phyloP scores from a whole-genome alignment of 495 filamentous ascomycete genomes.

The Xylaria palmicola region DNA sequence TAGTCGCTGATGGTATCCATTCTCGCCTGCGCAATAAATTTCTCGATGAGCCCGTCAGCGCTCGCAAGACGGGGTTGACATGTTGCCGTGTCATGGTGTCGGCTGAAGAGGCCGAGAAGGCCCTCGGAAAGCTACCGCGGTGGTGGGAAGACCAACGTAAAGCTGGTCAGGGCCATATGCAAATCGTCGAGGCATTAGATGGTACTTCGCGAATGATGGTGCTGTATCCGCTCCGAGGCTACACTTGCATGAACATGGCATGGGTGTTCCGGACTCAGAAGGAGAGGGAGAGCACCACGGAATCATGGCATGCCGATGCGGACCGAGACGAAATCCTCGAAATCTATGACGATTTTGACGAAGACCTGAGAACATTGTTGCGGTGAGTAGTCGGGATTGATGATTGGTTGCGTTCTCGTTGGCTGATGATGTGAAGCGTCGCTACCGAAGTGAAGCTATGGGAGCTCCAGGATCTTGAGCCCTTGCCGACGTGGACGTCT shows the following conservation, averaged over 20 bases:
- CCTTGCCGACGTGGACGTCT: slow-evolving; percentile 35
- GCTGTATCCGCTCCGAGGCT: slow-evolving; percentile 46
- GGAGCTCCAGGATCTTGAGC: slow-evolving; percentile 47
- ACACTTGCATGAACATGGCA: slow-evolving; percentile 34
- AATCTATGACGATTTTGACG: slow-evolving; percentile 38
- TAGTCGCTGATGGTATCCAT: slow-evolving; percentile 51
- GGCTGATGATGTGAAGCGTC: slow-evolving; percentile 10
- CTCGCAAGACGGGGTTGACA: slow-evolving; percentile 49
- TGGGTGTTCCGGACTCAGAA: slow-evolving; percentile 21
- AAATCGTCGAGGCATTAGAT: slow-evolving; percentile 22
- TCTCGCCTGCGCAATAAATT: slow-evolving; percentile 41
- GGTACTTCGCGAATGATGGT: slow-evolving; percentile 48
- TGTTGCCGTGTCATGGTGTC: slow-evolving; percentile 54
- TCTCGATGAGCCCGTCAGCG: slow-evolving; percentile 34
- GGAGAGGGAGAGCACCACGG: slow-evolving; percentile 23
- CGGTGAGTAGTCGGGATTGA: slow-evolving; percentile 11
- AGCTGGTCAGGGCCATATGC: slow-evolving; percentile 33
- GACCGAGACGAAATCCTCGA: slow-evolving; percentile 36
- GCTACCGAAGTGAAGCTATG: slow-evolving; percentile 31
- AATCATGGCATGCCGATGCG: slow-evolving; percentile 34
- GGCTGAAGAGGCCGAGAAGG: slow-evolving; percentile 39
- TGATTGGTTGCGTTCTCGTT: background rate
- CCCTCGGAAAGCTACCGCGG: slow-evolving; percentile 23
- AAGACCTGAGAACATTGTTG: slow-evolving; percentile 29
- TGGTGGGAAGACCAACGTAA: slow-evolving; percentile 31